Evolutionary conservation across 352 stramenopile genomes (phyloP).

Genomic region (Globisporangium paddicum): DNA sequence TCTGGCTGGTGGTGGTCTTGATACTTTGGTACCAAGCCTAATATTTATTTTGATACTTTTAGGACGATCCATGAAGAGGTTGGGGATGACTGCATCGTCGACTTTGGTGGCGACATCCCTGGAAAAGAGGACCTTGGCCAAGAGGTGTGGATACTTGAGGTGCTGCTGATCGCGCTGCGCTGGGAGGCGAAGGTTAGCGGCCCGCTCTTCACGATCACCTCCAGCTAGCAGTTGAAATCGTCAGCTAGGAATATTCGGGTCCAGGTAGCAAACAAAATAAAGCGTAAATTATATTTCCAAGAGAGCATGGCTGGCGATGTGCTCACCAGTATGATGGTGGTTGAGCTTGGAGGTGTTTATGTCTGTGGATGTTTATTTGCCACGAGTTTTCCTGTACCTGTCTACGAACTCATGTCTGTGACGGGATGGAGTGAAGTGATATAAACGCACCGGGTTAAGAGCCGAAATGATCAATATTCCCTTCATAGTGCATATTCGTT

Average conservation of each 20-base stretch:
- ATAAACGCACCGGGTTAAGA: too few species aligned
- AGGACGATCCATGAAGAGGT: slow-evolving; percentile 45
- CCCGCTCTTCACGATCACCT: slow-evolving; percentile 24
- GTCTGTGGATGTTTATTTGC: too few species aligned
- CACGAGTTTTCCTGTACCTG: too few species aligned
- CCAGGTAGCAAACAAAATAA: background rate
- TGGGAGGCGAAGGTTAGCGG: slow-evolving; percentile 52
- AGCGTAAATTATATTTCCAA: background rate
- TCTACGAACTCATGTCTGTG: too few species aligned
- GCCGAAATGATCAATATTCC: too few species aligned
- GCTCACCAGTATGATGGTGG: background rate
- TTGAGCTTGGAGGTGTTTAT: background rate
- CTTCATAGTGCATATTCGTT: too few species aligned
- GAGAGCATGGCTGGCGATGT: background rate
- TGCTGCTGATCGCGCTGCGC: slow-evolving; percentile 50
- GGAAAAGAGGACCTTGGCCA: too few species aligned
- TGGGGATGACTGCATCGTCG: slow-evolving; percentile 26
- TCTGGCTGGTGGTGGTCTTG: background rate
- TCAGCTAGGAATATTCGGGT: too few species aligned
- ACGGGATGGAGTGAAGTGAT: too few species aligned
- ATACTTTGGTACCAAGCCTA: background rate
- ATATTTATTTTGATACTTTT: background rate
- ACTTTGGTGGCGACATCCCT: slow-evolving; percentile 52
- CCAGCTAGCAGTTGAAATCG: background rate
- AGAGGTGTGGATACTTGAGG: slow-evolving; percentile 69